These are phyloP conservation scores for Ceratobasidium sp. DNA, from an alignment of 1,284 basidiomycete species.

Conservation along the genomic window DNA sequence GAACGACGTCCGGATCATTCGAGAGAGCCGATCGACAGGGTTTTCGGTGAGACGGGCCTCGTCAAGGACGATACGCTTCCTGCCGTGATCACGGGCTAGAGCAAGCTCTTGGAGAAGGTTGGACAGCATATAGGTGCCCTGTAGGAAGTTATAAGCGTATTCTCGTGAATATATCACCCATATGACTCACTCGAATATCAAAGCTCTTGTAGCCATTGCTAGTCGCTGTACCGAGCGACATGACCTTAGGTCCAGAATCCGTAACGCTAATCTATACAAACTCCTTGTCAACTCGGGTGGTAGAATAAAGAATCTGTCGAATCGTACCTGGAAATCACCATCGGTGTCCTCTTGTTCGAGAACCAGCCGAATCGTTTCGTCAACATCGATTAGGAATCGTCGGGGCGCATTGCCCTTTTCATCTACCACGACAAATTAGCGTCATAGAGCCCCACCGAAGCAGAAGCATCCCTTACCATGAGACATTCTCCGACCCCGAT, in stretches of 20 bases:
- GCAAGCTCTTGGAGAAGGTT: slow-evolving; percentile 99
- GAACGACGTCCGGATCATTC: slow-evolving; percentile 98
- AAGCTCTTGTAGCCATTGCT: slow-evolving; percentile 98
- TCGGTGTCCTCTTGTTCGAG: slow-evolving; percentile 99
- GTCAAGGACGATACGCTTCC: slow-evolving; percentile 97
- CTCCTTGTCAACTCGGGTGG: not conserved
- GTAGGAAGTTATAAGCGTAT: slow-evolving; percentile 19
- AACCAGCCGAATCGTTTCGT: slow-evolving; percentile 95
- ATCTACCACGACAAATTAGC: slow-evolving; percentile 44
- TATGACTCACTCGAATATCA: slow-evolving; percentile 84
- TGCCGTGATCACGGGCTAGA: slow-evolving; percentile 92
- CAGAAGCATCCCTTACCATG: slow-evolving; percentile 37
- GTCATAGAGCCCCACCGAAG: not conserved
- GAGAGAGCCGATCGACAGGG: slow-evolving; percentile 93
- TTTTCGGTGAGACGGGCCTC: slow-evolving; percentile 96
- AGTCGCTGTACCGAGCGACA: slow-evolving; percentile 93
- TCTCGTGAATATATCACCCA: not conserved
- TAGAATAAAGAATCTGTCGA: not conserved
- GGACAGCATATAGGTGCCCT: slow-evolving; percentile 98
- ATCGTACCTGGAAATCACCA: slow-evolving; percentile 73
- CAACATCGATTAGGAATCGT: slow-evolving; percentile 97
- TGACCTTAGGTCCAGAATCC: slow-evolving; percentile 95
- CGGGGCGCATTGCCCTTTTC: slow-evolving; percentile 58
- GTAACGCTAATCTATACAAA: slow-evolving; percentile 85
- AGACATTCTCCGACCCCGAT: slow-evolving; percentile 38